Conservation (phyloP, 129 eudicot genomes). For the Flaveria bidentis region DNA sequence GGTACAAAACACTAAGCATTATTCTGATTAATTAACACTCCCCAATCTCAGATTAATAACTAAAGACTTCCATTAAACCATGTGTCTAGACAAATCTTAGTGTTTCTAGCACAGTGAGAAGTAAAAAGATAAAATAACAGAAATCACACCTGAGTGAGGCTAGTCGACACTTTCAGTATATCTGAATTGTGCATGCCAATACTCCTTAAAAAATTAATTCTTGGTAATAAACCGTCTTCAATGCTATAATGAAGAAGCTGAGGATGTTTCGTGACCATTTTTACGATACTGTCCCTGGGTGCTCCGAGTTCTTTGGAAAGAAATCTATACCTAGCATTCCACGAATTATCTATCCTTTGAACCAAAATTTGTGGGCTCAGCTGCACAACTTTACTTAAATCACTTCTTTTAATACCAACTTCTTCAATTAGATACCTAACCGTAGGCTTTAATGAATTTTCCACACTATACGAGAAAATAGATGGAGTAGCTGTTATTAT, state of each 20-base stretch:
- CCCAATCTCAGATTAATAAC: neutral
- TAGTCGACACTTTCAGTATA: slow-evolving; percentile 78
- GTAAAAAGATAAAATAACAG: neutral
- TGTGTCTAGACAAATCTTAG: neutral
- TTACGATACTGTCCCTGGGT: slow-evolving; percentile 79
- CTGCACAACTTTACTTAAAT: slow-evolving; percentile 87
- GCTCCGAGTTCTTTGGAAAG: slow-evolving; percentile 83
- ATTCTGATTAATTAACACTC: neutral
- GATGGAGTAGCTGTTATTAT: slow-evolving; percentile 92
- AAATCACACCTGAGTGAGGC: slow-evolving; percentile 77
- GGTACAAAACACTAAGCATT: neutral
- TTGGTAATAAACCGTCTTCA: slow-evolving; percentile 83
- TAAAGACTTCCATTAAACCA: neutral
- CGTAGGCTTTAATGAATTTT: slow-evolving; percentile 86
- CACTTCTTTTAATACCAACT: slow-evolving; percentile 75
- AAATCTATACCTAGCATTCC: slow-evolving; percentile 72
- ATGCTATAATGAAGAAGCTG: slow-evolving; percentile 94
- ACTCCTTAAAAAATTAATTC: slow-evolving; percentile 88
- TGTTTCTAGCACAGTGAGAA: neutral
- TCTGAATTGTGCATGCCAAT: slow-evolving; percentile 85
- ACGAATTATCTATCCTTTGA: slow-evolving; percentile 75
- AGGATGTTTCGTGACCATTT: slow-evolving; percentile 94
- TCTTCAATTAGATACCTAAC: slow-evolving; percentile 87
- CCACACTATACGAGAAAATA: slow-evolving; percentile 79
- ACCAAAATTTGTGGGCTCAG: slow-evolving; percentile 92